A percentile compares a stretch with the other conserved stretches of the same genome.
Conservation (phyloP, 1,284 basidiomycete genomes). For the Ceratobasidium sp. region DNA sequence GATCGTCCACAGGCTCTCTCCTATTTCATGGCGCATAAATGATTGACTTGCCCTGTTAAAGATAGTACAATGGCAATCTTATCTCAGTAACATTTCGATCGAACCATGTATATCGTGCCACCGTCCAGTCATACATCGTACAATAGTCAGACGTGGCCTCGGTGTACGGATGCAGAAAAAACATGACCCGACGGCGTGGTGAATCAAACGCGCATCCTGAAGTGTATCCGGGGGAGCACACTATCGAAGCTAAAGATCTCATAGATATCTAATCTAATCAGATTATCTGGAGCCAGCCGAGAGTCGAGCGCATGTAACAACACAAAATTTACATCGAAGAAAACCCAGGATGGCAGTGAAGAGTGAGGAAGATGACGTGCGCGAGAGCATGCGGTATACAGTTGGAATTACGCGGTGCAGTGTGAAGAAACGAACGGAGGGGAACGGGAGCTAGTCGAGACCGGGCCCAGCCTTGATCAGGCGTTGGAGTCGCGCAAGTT, state of each 20-base stretch:
- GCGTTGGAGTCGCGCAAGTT: constrained; percentile 68
- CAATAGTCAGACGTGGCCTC: background rate
- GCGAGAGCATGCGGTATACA: constrained; percentile 17
- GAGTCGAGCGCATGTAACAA: background rate
- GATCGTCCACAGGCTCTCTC: too few species aligned
- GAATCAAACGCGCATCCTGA: constrained; percentile 33
- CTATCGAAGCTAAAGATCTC: background rate
- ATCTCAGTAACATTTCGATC: too few species aligned
- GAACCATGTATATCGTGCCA: too few species aligned
- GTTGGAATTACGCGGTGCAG: background rate
- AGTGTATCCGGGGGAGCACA: constrained; percentile 8
- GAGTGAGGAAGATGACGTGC: background rate
- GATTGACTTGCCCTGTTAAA: too few species aligned
- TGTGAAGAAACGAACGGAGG: background rate
- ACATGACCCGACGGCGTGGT: background rate
- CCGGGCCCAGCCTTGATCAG: constrained; percentile 61
- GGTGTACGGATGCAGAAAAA: too few species aligned
- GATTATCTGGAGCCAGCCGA: background rate
- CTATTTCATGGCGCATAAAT: too few species aligned
- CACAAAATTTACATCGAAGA: background rate
- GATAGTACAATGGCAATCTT: too few species aligned
- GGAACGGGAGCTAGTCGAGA: background rate
- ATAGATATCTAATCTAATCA: constrained; percentile 33
- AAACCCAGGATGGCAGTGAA: constrained; percentile 1
- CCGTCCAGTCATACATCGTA: background rate